Conservation (phyloP, 2,329 filamentous ascomycete species). For the Scedosporium boydii region DNA sequence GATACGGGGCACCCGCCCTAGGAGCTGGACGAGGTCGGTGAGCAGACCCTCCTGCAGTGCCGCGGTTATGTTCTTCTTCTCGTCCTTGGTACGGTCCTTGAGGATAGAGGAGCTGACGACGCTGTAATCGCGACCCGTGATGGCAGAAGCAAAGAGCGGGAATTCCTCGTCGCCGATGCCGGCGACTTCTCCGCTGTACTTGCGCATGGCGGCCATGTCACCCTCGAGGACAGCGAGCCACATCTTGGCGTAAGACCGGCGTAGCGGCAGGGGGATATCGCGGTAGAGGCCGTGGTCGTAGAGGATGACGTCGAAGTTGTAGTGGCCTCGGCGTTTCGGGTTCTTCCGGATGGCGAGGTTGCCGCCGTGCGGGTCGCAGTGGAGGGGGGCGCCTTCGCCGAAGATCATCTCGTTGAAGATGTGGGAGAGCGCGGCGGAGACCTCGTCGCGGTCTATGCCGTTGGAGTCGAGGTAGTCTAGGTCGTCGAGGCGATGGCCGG, state of each 20-base stretch:
- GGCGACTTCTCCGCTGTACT: slow-evolving; percentile 81
- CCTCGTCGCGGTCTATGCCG: slow-evolving; percentile 87
- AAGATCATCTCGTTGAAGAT: slow-evolving; percentile 99
- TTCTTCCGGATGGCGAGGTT: slow-evolving; percentile 90
- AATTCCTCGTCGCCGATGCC: slow-evolving; percentile 85
- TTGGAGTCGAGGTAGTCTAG: slow-evolving; percentile 76
- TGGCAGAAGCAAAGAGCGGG: slow-evolving; percentile 88
- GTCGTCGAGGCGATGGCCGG: slow-evolving; percentile 81
- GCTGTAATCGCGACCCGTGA: slow-evolving; percentile 85
- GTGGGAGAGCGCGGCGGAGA: slow-evolving; percentile 78
- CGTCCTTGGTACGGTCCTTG: slow-evolving; percentile 55
- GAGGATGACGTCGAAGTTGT: slow-evolving; percentile 90
- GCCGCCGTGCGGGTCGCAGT: slow-evolving; percentile 94
- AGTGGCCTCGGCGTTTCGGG: slow-evolving; percentile 36
- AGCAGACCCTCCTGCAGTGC: slow-evolving; percentile 83
- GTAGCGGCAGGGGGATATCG: slow-evolving; percentile 70
- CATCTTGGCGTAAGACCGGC: slow-evolving; percentile 87
- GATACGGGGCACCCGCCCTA: slow-evolving; percentile 81
- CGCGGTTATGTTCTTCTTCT: slow-evolving; percentile 79
- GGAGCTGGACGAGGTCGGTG: slow-evolving; percentile 75
- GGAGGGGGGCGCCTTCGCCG: slow-evolving; percentile 73
- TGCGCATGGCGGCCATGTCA: slow-evolving; percentile 76
- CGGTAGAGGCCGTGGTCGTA: slow-evolving; percentile 97
- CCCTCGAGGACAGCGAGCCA: slow-evolving; percentile 94
- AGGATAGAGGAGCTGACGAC: slow-evolving; percentile 49